phyloP scores from a whole-genome alignment of 208 protist genomes.

The Crithidia mellificae region DNA sequence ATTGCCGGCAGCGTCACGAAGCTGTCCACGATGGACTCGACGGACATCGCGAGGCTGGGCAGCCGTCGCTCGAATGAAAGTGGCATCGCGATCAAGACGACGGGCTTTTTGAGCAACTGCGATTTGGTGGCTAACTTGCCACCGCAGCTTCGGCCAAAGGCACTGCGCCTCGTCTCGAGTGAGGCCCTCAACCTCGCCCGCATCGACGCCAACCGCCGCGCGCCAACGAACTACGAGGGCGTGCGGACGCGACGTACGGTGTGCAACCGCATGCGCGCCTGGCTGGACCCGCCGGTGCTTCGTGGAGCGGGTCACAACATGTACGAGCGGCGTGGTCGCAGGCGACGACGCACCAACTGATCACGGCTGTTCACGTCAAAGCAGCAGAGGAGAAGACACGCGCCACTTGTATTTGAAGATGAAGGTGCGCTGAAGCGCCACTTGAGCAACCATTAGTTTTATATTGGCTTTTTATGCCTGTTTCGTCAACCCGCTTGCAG shows the following conservation, averaged over 20 bases:
- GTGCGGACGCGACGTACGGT: slow-evolving; percentile 61
- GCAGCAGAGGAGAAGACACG: too few species aligned
- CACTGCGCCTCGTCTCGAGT: slow-evolving; percentile 72
- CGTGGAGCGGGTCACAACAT: slow-evolving; percentile 85
- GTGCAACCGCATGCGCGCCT: slow-evolving; percentile 67
- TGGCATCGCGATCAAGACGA: slow-evolving; percentile 77
- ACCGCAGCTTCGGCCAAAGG: slow-evolving; percentile 84
- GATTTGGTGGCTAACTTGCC: slow-evolving; percentile 82
- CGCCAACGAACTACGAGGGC: slow-evolving; percentile 68
- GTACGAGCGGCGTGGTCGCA: slow-evolving; percentile 81
- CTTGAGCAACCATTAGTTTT: too few species aligned
- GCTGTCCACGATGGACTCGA: slow-evolving; percentile 73
- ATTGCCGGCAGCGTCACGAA: slow-evolving; percentile 74
- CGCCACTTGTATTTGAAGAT: too few species aligned
- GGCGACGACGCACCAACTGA: slow-evolving; percentile 40
- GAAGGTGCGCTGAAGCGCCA: too few species aligned
- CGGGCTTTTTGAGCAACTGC: slow-evolving; percentile 86
- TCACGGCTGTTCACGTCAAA: too few species aligned
- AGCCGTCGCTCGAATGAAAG: slow-evolving; percentile 62
- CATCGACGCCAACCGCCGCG: slow-evolving; percentile 83
- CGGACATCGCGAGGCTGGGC: slow-evolving; percentile 69
- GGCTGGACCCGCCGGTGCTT: slow-evolving; percentile 83
- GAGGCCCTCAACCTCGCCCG: slow-evolving; percentile 66
- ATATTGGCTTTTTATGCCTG: too few species aligned
- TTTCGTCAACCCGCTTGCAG: neutral